Percentiles rank a stretch among this genome's conserved stretches.
phyloP scores from a whole-genome alignment of 2,329 filamentous ascomycete genomes.

The Neofusicoccum umdonicola region DNA sequence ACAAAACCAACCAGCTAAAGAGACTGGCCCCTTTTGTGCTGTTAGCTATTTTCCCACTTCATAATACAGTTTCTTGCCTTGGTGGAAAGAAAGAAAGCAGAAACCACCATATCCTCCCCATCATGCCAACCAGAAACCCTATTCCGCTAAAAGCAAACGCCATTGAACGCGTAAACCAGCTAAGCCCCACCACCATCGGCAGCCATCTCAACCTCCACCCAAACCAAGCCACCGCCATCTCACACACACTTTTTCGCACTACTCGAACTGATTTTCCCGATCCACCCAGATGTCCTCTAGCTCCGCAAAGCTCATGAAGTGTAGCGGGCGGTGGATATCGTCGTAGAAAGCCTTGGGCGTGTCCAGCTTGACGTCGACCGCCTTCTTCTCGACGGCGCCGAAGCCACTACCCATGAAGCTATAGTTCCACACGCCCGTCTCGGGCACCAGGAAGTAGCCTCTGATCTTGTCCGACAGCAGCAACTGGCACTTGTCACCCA shows the following conservation, averaged over 20 bases:
- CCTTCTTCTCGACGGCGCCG: constrained; percentile 83
- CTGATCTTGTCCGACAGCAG: constrained; percentile 89
- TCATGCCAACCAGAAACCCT: background rate
- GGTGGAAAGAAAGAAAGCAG: background rate
- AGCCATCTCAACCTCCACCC: background rate
- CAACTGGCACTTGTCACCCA: constrained; percentile 94
- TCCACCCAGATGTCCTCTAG: constrained; percentile 97
- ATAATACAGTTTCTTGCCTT: background rate
- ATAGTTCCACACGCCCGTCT: constrained; percentile 92
- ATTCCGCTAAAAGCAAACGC: background rate
- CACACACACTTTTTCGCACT: background rate
- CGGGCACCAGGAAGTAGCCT: constrained; percentile 94
- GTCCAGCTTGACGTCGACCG: constrained; percentile 88
- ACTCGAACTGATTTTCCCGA: constrained; percentile 88
- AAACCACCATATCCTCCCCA: background rate
- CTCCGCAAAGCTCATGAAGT: constrained; percentile 97
- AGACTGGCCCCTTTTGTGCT: background rate
- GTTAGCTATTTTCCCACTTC: background rate
- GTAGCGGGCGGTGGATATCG: constrained; percentile 84
- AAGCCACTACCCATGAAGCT: constrained; percentile 95
- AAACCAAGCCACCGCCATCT: background rate
- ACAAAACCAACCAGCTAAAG: background rate
- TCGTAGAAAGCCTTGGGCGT: constrained; percentile 87
- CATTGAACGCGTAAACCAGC: background rate
- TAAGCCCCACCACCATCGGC: background rate